These are phyloP conservation scores for Begonia peltatifolia DNA, from an alignment of 306 rosid genomes.

Conservation along the genomic window DNA sequence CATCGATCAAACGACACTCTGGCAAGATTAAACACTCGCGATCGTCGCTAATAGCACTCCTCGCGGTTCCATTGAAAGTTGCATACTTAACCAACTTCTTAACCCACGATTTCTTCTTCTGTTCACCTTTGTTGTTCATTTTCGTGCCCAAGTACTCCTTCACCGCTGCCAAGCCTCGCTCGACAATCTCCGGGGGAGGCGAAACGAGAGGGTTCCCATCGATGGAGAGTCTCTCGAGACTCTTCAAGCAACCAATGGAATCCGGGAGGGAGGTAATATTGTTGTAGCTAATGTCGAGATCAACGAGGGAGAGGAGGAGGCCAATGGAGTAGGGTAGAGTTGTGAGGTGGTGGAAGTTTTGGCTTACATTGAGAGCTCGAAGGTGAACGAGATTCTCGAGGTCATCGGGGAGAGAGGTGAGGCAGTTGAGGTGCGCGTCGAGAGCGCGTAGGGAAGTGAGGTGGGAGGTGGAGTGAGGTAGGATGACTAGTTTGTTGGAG, in stretches of 20 bases:
- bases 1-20: slow-evolving; percentile 44
- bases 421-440: slow-evolving; percentile 70
- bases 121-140: slow-evolving; percentile 34
- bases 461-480: slow-evolving; percentile 54
- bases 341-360: slow-evolving; percentile 67
- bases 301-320: slow-evolving; percentile 56
- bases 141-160: slow-evolving; percentile 46
- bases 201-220: slow-evolving; percentile 74
- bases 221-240: slow-evolving; percentile 42
- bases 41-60: slow-evolving; percentile 16
- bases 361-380: slow-evolving; percentile 64
- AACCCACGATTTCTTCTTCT: slow-evolving; percentile 55
- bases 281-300: slow-evolving; percentile 76
- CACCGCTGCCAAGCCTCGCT: slow-evolving; percentile 48
- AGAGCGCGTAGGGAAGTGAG: slow-evolving; percentile 36
- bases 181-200: slow-evolving; percentile 46
- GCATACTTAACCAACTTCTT: slow-evolving; percentile 42
- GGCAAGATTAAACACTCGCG: slow-evolving; percentile 28
- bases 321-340: slow-evolving; percentile 71
- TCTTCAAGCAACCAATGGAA: slow-evolving; percentile 61
- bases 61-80: slow-evolving; percentile 28
- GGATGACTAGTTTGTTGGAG: slow-evolving; percentile 55
- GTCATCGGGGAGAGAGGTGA: slow-evolving; percentile 50
- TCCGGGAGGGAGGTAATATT: slow-evolving; percentile 38
- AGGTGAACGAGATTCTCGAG: slow-evolving; percentile 78